These are phyloP conservation scores for Penicillium pancosmium DNA, from an alignment of 495 filamentous ascomycete genomes.

Conservation along the genomic window DNA sequence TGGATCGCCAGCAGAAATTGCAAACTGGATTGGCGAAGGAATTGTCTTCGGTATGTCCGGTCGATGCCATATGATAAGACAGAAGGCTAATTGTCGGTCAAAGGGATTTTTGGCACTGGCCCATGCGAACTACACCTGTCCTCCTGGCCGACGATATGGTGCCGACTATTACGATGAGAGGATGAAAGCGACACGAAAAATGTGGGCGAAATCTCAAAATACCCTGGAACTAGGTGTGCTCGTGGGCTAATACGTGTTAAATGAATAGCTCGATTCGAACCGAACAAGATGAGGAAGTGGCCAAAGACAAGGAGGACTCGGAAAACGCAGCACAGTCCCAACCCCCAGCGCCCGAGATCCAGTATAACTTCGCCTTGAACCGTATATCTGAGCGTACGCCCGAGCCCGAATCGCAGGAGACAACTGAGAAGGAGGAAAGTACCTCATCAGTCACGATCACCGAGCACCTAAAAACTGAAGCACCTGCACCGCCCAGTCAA, in stretches of 20 bases:
- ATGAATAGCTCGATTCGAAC: conserved; percentile 28
- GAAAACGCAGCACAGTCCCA: conserved; percentile 4
- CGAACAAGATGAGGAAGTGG: conserved; percentile 6
- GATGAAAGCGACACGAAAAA: conserved; percentile 63
- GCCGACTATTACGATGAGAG: conserved; percentile 70
- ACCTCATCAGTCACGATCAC: background rate
- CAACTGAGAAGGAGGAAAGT: conserved; percentile 15
- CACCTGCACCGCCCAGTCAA: background rate
- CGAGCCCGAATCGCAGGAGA: conserved; percentile 9
- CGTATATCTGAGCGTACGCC: conserved; percentile 5
- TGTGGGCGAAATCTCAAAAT: conserved; percentile 24
- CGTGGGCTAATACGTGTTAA: background rate
- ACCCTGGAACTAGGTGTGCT: background rate
- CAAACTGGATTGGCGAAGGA: conserved; percentile 55
- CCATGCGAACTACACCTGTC: conserved; percentile 70
- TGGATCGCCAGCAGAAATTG: conserved; percentile 70
- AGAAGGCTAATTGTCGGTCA: conserved; percentile 20
- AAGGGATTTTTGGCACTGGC: conserved; percentile 61
- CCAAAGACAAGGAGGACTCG: conserved; percentile 4
- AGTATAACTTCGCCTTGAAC: conserved; percentile 23
- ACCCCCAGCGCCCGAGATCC: background rate
- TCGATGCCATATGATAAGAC: background rate
- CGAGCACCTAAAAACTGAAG: conserved; percentile 5
- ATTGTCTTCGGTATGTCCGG: conserved; percentile 57
- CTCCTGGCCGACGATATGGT: conserved; percentile 64